Evolutionary conservation across 75 land plant species (phyloP).

Genomic region (Cryptomeria japonica): DNA sequence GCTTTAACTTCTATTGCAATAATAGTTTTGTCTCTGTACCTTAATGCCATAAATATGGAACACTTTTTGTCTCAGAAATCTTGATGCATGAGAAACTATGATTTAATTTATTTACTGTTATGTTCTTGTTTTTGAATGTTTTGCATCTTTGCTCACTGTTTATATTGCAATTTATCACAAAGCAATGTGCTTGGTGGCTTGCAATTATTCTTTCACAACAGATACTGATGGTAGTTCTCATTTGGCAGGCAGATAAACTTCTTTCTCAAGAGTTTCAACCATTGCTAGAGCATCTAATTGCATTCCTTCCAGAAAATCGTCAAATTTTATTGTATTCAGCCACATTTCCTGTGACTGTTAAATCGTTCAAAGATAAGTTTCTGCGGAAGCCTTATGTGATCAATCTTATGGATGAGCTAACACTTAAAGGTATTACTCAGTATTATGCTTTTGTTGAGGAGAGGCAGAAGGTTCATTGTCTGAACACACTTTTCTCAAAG

Average conservation of each 20-base stretch:
- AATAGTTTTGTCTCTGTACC: not conserved
- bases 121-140: not conserved
- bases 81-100: not conserved
- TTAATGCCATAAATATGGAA: not conserved
- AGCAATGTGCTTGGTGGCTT: not conserved
- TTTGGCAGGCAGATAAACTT: conserved; percentile 42
- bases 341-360: conserved; percentile 46
- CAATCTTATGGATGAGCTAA: conserved; percentile 42
- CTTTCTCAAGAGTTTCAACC: conserved; percentile 45
- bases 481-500: conserved; percentile 38
- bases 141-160: not conserved
- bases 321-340: conserved; percentile 42
- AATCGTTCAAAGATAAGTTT: conserved; percentile 36
- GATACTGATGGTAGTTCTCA: not conserved
- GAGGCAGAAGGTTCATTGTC: conserved; percentile 39
- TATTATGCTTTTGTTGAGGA: conserved; percentile 47
- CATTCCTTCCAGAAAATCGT: conserved; percentile 30
- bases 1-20: not conserved
- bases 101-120: too few species aligned
- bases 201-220: not conserved
- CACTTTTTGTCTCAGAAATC: not conserved
- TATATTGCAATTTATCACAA: not conserved
- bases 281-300: conserved; percentile 19
- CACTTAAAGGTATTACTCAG: conserved; percentile 42
- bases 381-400: conserved; percentile 41